Percentiles rank a stretch among this genome's conserved stretches.
phyloP scores from a whole-genome alignment of 305 asterid species.

The Fraxinus floribunda region DNA sequence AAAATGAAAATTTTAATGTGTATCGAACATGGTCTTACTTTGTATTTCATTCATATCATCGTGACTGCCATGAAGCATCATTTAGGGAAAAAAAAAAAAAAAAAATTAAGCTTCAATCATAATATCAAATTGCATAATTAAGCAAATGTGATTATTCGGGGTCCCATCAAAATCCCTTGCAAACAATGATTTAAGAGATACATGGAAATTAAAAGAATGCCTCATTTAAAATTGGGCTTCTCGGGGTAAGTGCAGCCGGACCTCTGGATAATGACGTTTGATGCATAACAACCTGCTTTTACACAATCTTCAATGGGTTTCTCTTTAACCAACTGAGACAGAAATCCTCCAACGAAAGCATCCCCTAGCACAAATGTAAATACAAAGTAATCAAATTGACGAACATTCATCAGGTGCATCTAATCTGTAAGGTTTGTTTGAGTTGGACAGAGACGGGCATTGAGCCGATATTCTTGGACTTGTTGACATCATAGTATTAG shows the following conservation, averaged over 20 bases:
- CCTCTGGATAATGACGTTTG: slow-evolving; percentile 87
- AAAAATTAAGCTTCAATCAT: background rate
- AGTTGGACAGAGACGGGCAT: background rate
- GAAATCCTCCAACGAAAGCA: slow-evolving; percentile 92
- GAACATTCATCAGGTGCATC: background rate
- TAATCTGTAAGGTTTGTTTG: background rate
- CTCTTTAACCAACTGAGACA: slow-evolving; percentile 68
- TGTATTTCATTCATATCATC: background rate
- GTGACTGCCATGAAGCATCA: background rate
- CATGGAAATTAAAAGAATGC: slow-evolving; percentile 15
- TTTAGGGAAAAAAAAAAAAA: background rate
- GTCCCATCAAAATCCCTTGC: slow-evolving; percentile 22
- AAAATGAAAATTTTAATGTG: no score
- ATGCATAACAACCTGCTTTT: slow-evolving; percentile 76
- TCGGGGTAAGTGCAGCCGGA: slow-evolving; percentile 90
- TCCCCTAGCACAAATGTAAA: slow-evolving; percentile 48
- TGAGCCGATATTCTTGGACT: background rate
- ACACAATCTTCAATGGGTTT: slow-evolving; percentile 74
- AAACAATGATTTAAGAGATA: slow-evolving; percentile 14
- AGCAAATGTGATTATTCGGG: background rate
- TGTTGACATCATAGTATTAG: background rate
- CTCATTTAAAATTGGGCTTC: slow-evolving; percentile 74
- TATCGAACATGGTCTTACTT: background rate
- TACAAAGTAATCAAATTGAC: background rate
- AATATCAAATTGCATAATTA: background rate